These are phyloP conservation scores for Corymbia maculata DNA, from an alignment of 345 rosid species.

Conservation along the genomic window DNA sequence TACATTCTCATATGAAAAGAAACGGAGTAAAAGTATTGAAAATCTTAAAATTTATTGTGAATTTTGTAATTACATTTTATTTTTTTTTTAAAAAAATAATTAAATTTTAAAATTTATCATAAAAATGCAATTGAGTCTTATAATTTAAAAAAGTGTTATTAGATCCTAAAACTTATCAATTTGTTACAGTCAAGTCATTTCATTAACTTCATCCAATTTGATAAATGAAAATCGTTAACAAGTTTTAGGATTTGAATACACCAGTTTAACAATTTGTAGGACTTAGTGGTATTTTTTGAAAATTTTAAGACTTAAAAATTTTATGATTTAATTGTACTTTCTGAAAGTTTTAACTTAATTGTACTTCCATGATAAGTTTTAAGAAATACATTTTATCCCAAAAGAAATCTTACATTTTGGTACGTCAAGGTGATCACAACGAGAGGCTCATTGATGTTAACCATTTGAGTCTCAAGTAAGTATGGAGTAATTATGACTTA, in stretches of 20 bases:
- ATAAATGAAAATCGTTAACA: fast-evolving
- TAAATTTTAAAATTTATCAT: too few relatives aligned
- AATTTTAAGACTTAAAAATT: fast-evolving
- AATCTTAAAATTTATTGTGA: fast-evolving
- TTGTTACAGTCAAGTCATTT: fast-evolving
- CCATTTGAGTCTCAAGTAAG: fast-evolving
- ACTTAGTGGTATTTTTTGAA: fast-evolving
- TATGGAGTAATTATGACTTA: not conserved
- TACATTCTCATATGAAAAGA: too few relatives aligned
- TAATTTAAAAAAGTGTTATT: fast-evolving
- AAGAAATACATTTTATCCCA: too few relatives aligned
- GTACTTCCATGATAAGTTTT: fast-evolving
- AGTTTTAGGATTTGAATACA: too few relatives aligned
- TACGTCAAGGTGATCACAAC: fast-evolving
- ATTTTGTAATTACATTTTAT: fast-evolving
- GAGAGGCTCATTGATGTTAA: fast-evolving
- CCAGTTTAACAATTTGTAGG: fast-evolving
- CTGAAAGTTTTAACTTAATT: fast-evolving
- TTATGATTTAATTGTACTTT: fast-evolving
- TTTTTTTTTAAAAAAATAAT: fast-evolving
- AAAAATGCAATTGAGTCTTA: fast-evolving
- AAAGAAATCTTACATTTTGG: too few relatives aligned
- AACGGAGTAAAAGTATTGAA: fast-evolving
- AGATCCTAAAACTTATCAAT: too few relatives aligned
- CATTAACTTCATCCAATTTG: not conserved